phyloP scores from a whole-genome alignment of 257 asterid species.

The Orobanche coerulescens region DNA sequence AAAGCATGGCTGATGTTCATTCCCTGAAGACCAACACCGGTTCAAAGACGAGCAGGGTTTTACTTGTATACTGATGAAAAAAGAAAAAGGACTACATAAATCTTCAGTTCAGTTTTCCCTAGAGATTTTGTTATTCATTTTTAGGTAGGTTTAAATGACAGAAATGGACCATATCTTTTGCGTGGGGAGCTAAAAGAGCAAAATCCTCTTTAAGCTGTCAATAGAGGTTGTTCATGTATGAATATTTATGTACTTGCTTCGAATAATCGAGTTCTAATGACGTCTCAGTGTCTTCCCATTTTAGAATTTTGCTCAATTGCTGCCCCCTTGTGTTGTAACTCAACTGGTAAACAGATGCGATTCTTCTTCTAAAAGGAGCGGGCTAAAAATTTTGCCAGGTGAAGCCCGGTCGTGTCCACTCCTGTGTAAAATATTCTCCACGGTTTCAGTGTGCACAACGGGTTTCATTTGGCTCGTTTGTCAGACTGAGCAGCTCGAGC shows the following conservation, averaged over 20 bases:
- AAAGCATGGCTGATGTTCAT: not conserved
- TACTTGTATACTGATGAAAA: constrained; percentile 21
- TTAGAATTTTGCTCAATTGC: no score
- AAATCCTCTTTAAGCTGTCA: not conserved
- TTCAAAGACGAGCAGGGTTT: not conserved
- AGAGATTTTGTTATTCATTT: not conserved
- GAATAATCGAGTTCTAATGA: no score
- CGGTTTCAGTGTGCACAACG: no score
- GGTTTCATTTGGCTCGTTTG: no score
- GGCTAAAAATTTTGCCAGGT: no score
- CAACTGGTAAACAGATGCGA: no score
- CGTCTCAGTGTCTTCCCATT: not conserved
- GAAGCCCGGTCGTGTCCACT: no score
- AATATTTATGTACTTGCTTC: no score
- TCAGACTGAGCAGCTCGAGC: no score
- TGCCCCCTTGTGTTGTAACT: no score
- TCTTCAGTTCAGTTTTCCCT: not conserved
- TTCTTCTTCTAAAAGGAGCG: no score
- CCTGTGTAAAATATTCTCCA: no score
- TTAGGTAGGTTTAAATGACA: constrained; percentile 17
- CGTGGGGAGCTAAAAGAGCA: not conserved
- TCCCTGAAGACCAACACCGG: constrained; percentile 12
- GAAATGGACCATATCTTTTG: not conserved
- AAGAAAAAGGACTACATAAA: not conserved
- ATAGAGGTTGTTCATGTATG: not conserved